phyloP scores from a whole-genome alignment of 2,329 filamentous ascomycete genomes.

The Daldinia sp. region DNA sequence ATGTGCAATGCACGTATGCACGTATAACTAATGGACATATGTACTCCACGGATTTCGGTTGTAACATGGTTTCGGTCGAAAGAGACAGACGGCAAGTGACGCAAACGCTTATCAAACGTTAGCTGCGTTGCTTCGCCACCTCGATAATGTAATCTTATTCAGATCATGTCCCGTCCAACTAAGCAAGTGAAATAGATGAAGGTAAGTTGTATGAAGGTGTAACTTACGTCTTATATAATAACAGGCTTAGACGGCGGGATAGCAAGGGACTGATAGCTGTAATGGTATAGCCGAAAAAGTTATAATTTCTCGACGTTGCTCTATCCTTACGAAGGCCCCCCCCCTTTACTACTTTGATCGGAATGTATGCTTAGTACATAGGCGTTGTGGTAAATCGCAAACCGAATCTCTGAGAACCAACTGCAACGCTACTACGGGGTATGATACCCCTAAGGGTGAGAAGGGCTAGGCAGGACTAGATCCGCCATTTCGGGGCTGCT shows the following conservation, averaged over 20 bases:
- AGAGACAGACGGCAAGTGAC: constrained; percentile 24
- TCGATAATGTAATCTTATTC: constrained; percentile 19
- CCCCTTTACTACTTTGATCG: background rate
- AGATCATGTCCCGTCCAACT: no score
- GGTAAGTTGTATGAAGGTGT: no score
- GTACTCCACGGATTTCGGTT: constrained; percentile 18
- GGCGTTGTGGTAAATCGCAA: background rate
- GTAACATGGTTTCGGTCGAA: background rate
- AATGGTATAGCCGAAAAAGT: constrained; percentile 10
- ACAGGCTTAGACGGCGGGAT: background rate
- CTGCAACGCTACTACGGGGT: constrained; percentile 1
- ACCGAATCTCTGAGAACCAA: constrained; percentile 15
- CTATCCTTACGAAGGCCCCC: background rate
- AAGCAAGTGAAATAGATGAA: no score
- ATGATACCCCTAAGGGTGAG: no score
- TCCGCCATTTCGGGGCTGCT: constrained; percentile 29
- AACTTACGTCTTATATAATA: background rate
- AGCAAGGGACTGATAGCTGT: constrained; percentile 3
- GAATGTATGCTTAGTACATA: background rate
- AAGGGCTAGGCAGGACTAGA: constrained; percentile 1
- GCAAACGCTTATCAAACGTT: constrained; percentile 20
- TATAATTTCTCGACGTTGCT: constrained; percentile 7
- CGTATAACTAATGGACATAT: background rate
- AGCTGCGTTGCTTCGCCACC: constrained; percentile 11
- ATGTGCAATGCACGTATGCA: background rate